phyloP scores from a whole-genome alignment of 805 yeast species.

The Wickerhamiella sergipiensis region DNA sequence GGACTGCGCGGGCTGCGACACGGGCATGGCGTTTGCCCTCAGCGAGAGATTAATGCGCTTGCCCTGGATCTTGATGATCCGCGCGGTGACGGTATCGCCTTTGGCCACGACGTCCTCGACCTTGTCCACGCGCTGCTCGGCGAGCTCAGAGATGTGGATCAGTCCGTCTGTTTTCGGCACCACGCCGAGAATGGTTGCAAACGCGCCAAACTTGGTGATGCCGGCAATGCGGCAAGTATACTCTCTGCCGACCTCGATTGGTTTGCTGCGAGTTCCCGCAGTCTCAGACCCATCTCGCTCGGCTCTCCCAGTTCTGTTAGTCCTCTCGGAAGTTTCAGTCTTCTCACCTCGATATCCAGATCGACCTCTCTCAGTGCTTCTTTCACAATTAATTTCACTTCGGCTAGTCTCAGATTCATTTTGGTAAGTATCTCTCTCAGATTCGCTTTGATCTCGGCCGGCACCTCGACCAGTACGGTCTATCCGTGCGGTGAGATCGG shows the following conservation, averaged over 20 bases:
- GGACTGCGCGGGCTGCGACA: neutral
- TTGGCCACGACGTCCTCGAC: slow-evolving; percentile 45
- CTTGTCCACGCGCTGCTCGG: slow-evolving; percentile 33
- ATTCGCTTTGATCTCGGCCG: too few species aligned
- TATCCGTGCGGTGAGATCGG: too few species aligned
- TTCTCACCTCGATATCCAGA: too few species aligned
- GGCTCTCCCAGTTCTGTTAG: too few species aligned
- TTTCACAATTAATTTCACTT: too few species aligned
- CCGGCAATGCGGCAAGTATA: slow-evolving; percentile 50
- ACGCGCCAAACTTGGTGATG: slow-evolving; percentile 64
- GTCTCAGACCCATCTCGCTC: too few species aligned
- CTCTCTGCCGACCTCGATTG: slow-evolving; percentile 32
- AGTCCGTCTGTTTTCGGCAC: slow-evolving; percentile 29
- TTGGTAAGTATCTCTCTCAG: too few species aligned
- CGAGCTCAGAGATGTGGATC: slow-evolving; percentile 64
- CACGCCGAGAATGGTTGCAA: slow-evolving; percentile 35
- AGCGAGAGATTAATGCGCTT: slow-evolving; percentile 42
- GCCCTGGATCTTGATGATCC: slow-evolving; percentile 35
- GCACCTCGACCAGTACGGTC: too few species aligned
- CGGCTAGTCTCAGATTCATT: too few species aligned
- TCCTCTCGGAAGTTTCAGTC: too few species aligned
- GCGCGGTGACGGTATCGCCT: slow-evolving; percentile 53
- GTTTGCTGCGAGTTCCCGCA: too few species aligned
- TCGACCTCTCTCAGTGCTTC: too few species aligned
- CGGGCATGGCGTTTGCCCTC: slow-evolving; percentile 48